These are phyloP conservation scores for Phytophthora meadii DNA, from an alignment of 352 stramenopile genomes.

Conservation along the genomic window DNA sequence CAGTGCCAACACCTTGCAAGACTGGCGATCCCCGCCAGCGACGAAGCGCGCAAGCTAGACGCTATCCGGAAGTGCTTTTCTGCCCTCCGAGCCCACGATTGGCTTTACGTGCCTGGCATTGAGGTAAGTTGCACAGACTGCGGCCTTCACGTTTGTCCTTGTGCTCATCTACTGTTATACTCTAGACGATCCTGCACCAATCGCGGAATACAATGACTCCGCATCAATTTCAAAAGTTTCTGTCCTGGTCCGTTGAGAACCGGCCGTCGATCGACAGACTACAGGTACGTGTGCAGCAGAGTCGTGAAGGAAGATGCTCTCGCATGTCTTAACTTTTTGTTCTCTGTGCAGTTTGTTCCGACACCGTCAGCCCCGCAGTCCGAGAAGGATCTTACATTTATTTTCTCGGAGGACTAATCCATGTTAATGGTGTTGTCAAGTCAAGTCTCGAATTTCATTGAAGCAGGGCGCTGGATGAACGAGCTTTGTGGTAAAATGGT, in stretches of 20 bases:
- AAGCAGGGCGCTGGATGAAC: conserved; percentile 12
- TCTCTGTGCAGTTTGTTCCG: conserved; percentile 50
- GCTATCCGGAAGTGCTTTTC: conserved; percentile 90
- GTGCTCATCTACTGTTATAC: neutral
- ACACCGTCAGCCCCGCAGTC: conserved; percentile 35
- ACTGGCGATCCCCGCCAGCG: conserved; percentile 51
- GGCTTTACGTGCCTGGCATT: conserved; percentile 85
- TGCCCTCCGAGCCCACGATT: conserved; percentile 81
- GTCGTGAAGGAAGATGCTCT: neutral
- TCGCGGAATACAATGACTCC: conserved; percentile 80
- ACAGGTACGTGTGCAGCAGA: conserved; percentile 47
- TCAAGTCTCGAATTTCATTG: conserved; percentile 8
- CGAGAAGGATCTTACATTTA: conserved; percentile 73
- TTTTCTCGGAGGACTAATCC: conserved; percentile 76
- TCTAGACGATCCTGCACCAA: conserved; percentile 78
- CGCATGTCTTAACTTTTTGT: conserved; percentile 19
- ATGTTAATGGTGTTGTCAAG: conserved; percentile 10
- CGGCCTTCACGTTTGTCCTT: no score
- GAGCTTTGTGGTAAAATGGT: neutral
- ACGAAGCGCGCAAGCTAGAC: conserved; percentile 80
- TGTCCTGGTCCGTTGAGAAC: conserved; percentile 84
- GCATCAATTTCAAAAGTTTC: conserved; percentile 85
- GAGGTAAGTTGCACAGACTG: conserved; percentile 50
- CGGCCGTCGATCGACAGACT: conserved; percentile 72
- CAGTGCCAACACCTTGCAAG: conserved; percentile 69